Evolutionary conservation across 2,329 filamentous ascomycete genomes (phyloP).

Genomic region (Fusarium avenaceum): DNA sequence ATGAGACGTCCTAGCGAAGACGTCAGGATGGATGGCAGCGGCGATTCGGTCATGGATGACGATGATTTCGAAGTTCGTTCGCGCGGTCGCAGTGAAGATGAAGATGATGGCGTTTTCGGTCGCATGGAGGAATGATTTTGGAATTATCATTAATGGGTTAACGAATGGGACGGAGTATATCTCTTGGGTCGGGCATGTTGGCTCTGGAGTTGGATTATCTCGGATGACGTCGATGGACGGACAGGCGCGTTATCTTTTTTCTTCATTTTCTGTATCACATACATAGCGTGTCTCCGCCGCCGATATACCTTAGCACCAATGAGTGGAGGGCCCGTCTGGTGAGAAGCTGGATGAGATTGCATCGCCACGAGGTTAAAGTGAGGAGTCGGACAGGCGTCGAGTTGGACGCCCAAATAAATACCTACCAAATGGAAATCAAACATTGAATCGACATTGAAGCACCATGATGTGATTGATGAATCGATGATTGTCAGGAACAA

Average conservation of each 20-base stretch:
- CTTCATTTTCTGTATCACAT: slow-evolving; percentile 65
- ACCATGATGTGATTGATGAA: slow-evolving; percentile 7
- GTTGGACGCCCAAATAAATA: slow-evolving; percentile 64
- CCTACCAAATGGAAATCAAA: slow-evolving; percentile 52
- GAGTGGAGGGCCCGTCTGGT: slow-evolving; percentile 67
- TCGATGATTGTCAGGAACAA: slow-evolving; percentile 1
- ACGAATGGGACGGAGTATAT: slow-evolving; percentile 46
- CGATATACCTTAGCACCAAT: slow-evolving; percentile 73
- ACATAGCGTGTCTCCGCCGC: slow-evolving; percentile 69
- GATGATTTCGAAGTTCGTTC: slow-evolving; percentile 74
- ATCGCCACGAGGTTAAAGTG: slow-evolving; percentile 79
- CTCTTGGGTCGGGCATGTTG: slow-evolving; percentile 51
- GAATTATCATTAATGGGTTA: slow-evolving; percentile 47
- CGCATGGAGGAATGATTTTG: slow-evolving; percentile 86
- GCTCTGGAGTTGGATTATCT: slow-evolving; percentile 53
- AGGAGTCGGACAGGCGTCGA: slow-evolving; percentile 74
- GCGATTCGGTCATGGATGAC: slow-evolving; percentile 74
- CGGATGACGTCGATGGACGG: slow-evolving; percentile 54
- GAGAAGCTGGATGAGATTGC: slow-evolving; percentile 55
- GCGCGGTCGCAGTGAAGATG: slow-evolving; percentile 81
- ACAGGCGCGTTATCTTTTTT: slow-evolving; percentile 55
- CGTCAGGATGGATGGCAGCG: slow-evolving; percentile 76
- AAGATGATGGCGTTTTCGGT: slow-evolving; percentile 96
- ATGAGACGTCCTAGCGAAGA: slow-evolving; percentile 66
- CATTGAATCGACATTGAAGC: slow-evolving; percentile 36